Conservation (phyloP, 2,329 filamentous ascomycete species). For the Aaosphaeria arxii region DNA sequence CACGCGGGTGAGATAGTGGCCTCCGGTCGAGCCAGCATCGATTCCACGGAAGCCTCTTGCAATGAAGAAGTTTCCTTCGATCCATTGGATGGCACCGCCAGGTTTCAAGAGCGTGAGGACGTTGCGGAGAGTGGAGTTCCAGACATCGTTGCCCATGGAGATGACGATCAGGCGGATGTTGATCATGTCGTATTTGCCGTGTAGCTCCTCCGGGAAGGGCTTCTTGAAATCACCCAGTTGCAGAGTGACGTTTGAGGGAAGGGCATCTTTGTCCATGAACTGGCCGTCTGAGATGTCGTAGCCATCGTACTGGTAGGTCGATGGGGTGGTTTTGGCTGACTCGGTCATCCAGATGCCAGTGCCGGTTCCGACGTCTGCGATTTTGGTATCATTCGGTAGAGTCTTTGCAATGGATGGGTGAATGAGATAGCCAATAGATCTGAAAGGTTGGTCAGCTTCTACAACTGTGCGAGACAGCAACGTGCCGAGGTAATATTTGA, state of each 20-base stretch:
- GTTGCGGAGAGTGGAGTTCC: constrained; percentile 19
- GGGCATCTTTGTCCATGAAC: constrained; percentile 12
- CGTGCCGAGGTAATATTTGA: neutral
- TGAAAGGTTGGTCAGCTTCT: neutral
- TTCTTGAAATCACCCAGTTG: constrained; percentile 22
- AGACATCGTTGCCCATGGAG: constrained; percentile 20
- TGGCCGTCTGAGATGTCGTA: constrained; percentile 26
- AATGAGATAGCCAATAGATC: constrained; percentile 24
- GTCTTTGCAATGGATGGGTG: constrained; percentile 15
- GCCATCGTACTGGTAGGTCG: constrained; percentile 21
- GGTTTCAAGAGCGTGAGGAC: constrained; percentile 25
- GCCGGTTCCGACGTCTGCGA: constrained; percentile 29
- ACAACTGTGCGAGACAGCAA: neutral
- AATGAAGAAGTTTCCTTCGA: constrained; percentile 26
- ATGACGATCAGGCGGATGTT: constrained; percentile 29
- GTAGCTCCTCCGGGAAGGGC: constrained; percentile 21
- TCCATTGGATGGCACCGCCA: constrained; percentile 24
- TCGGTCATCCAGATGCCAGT: constrained; percentile 30
- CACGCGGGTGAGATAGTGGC: constrained; percentile 16
- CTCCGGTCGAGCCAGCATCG: constrained; percentile 4
- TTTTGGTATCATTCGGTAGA: constrained; percentile 18
- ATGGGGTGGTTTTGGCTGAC: constrained; percentile 13
- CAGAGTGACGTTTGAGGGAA: constrained; percentile 21
- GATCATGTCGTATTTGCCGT: constrained; percentile 26
- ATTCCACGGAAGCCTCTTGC: constrained; percentile 19